Evolutionary conservation across 129 eudicot genomes (phyloP), one percentile per base, ranked within the genome.

Genomic region (Logfia minima): DNA sequence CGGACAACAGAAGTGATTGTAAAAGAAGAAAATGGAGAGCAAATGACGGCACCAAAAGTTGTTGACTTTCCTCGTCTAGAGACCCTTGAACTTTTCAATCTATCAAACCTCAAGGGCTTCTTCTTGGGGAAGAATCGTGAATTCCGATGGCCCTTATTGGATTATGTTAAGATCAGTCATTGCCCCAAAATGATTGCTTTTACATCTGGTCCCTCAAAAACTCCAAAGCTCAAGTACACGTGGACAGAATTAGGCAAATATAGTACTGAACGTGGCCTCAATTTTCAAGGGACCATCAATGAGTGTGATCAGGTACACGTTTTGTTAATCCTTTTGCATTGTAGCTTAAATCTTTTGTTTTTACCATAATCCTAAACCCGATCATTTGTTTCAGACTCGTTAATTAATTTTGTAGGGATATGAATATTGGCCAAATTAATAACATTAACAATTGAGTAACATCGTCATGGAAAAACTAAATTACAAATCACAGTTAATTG

Each of bases 31-130:
- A 51, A 26, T 2, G 45, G 9, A 34, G 9, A 71, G 21, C 26
- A 16, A 39, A 39, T 7, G 10, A 7, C 45, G 1, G 1, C 48
- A 8, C 0, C 64, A 53, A 71, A 53, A 71, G 64, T 6, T 28
- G 76, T 52, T 62, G 76, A 51, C 59, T 16, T 71, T 29, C 29
- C 48, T 52, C 28, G 65, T 71, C 76, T 71, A 52, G 4, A 71
- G 76, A 51, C n/a, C 8, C 65, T 71, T 48, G 3, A 16, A 53
- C 76, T 52, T 29, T 3, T 14, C 4, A 17, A 53, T 53, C 65
- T 71, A 71, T 63, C 76, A 53, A 71, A 52, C 1, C 76, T 71
- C 29, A 8, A 53, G 65, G 29, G 29, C 29, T 32, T 32, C 6
- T 5, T 4, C 6, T 32, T 32, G 0, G 5, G 5, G 5, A 4